Evolutionary conservation across 805 yeast genomes (phyloP).

Genomic region (Peterozyma xylosa): DNA sequence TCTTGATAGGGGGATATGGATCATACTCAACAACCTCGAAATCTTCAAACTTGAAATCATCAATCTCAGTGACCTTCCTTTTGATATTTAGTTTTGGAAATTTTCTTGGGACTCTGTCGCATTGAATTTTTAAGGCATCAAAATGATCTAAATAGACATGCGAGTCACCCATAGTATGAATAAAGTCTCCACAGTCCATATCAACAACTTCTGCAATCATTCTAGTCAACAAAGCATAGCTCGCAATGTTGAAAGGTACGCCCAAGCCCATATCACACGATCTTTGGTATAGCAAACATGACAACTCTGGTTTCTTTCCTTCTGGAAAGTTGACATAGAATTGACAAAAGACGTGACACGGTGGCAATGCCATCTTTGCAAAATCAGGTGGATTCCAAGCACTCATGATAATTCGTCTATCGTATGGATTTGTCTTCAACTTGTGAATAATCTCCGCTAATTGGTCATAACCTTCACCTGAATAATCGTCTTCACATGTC

Average conservation of each 20-base stretch:
- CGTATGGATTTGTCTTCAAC: slow-evolving; percentile 84
- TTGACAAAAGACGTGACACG: slow-evolving; percentile 95
- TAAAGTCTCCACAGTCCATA: slow-evolving; percentile 91
- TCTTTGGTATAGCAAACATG: slow-evolving; percentile 89
- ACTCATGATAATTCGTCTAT: slow-evolving; percentile 86
- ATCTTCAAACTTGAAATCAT: slow-evolving; percentile 84
- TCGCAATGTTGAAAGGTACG: slow-evolving; percentile 96
- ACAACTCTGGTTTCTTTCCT: slow-evolving; percentile 54
- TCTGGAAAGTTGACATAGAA: slow-evolving; percentile 86
- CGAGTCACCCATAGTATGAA: slow-evolving; percentile 95
- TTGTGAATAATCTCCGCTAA: slow-evolving; percentile 70
- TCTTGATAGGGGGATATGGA: slow-evolving; percentile 78
- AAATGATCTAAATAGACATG: slow-evolving; percentile 93
- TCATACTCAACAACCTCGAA: slow-evolving; percentile 74
- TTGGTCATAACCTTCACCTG: slow-evolving; percentile 89
- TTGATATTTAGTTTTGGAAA: slow-evolving; percentile 77
- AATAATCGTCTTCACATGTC: slow-evolving; percentile 82
- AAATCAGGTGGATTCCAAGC: slow-evolving; percentile 99
- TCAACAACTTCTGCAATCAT: slow-evolving; percentile 96
- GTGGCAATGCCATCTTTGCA: slow-evolving; percentile 92
- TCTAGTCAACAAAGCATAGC: slow-evolving; percentile 84
- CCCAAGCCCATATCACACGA: slow-evolving; percentile 99
- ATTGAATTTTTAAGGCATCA: slow-evolving; percentile 81
- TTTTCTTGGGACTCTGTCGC: slow-evolving; percentile 61
- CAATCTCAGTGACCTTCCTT: slow-evolving; percentile 64